Base-by-base conservation (phyloP, 2,329 filamentous ascomycete species). In the Sporothrix protearum region DNA sequence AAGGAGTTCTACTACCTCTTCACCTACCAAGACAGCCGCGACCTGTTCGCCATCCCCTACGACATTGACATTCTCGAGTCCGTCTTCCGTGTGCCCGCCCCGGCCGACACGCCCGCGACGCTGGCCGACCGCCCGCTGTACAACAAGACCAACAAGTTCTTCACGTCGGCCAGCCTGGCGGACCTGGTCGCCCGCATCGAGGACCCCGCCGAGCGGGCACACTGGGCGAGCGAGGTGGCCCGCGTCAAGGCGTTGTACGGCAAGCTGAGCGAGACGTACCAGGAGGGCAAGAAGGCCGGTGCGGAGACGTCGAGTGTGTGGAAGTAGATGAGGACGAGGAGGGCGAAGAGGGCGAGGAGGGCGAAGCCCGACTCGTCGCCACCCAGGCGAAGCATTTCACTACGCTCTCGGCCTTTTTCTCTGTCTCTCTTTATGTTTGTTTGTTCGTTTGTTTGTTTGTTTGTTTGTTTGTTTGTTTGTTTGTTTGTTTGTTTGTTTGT, bases 81-180 rank as follows among this genome's bases (percentile, higher is more conserved):
- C 71, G 86, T 88, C 1, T 88, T 88, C 75, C 80, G 84, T 2
- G 86, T 88, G 0, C 79, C 77, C 2, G 81, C 78, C 0, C 78
- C 79, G 0, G 71, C 73, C 0, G 82, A 85, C 73, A 79, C 77
- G 10, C 79, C 80, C 2, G 81, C 80, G 69, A 78, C 79, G 4
- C 73, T 85, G 19, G 76, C 76, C 1, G 72, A 67, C 1, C 79
- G 84, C 12, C 79, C 82, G 22, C 78, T 88, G 66, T 88, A 88
- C 72, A 88, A 88, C 71, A 80, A 82, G n/a, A 78, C 73, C 2
- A 89, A 88, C 75, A 85, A 84, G 78, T 88, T 88, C 78, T 88
- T 88, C 72, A 77, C 75, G 10, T 82, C 82, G 0, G 79, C 77
- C 61, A 83, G 84, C 70, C 75, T 86, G 1, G 76, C 75, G 8